phyloP scores from a whole-genome alignment of 148 eudicot species.

The Beta vulgaris region DNA sequence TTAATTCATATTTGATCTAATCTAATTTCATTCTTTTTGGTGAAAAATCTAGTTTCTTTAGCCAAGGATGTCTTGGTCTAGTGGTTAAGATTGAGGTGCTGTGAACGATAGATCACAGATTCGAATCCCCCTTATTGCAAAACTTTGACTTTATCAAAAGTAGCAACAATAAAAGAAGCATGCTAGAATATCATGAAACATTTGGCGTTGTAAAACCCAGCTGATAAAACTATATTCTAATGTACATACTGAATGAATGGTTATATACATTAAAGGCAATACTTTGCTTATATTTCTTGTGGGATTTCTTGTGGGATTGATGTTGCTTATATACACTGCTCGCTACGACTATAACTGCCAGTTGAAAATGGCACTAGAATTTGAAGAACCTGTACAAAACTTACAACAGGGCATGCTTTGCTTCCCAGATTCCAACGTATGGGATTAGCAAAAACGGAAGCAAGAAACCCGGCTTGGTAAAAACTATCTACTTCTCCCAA shows the following conservation, averaged over 20 bases:
- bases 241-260: neutral
- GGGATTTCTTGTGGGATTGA: neutral
- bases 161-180: no score
- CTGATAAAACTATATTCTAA: neutral
- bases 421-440: slow-evolving; percentile 4
- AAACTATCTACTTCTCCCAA: neutral
- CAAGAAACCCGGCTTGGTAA: slow-evolving; percentile 11
- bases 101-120: no score
- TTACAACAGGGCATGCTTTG: slow-evolving; percentile 13
- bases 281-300: neutral
- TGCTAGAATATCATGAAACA: slow-evolving; percentile 1
- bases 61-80: no score
- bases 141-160: no score
- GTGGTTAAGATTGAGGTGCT: no score
- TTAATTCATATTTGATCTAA: no score
- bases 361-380: slow-evolving; percentile 16
- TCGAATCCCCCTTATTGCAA: no score
- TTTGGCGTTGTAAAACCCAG: neutral
- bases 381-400: slow-evolving; percentile 29
- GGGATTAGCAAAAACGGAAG: slow-evolving; percentile 29
- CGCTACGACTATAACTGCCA: slow-evolving; percentile 18
- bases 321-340: slow-evolving; percentile 22
- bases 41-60: no score
- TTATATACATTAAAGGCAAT: neutral
- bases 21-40: no score